Base-by-base conservation (phyloP, 148 eudicot species). In the Chenopodium album region DNA sequence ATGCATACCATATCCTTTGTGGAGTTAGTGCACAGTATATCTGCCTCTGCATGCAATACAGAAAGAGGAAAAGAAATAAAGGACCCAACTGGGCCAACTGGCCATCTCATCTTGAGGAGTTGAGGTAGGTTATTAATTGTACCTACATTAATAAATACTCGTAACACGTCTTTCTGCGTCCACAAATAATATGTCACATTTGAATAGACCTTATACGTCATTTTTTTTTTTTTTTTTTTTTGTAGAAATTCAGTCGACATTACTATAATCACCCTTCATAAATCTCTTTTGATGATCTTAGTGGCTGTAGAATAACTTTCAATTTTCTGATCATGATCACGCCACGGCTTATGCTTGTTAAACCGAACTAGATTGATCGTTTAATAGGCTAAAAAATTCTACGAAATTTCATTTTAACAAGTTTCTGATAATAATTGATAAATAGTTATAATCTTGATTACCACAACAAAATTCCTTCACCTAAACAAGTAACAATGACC, bases 301-400 rank as follows among this genome's bases (percentile, higher is more conserved):
- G 20, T 72, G 1, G 22, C 44, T 52, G 78, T 71, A 60, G 86
- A 80, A 52, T 47, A 50, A 50, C 10, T 81, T 81, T 79, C 22
- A 71, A 62, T 69, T 22, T 28, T 26, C 63, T 31, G 26, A 67
- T 48, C 13, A 26, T 79, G 48, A 28, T 4, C 31, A 2, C 48
- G 69, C 71, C 75, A 79, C 48, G 72, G n/a, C 67, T 60, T 9
- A 80, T 69, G 47, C 83, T 80, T 84, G 77, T 76, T 34, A 73
- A 60, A 4, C 16, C 48, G 63, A 62, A 76, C 37, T 75, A 59
- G 37, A 19, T 79, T 48, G 37, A 48, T 77, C n/a, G 66, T 44
- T 75, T 16, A 41, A 37, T 60, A 76, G 34, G 52, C 31, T 75
- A 37, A 73, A 34, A 73, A 60, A 62, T 41, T 44, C 0, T 48